These are phyloP conservation scores for Coemansia sp. DNA, from an alignment of 192 early-diverging fungal genomes.

Conservation along the genomic window DNA sequence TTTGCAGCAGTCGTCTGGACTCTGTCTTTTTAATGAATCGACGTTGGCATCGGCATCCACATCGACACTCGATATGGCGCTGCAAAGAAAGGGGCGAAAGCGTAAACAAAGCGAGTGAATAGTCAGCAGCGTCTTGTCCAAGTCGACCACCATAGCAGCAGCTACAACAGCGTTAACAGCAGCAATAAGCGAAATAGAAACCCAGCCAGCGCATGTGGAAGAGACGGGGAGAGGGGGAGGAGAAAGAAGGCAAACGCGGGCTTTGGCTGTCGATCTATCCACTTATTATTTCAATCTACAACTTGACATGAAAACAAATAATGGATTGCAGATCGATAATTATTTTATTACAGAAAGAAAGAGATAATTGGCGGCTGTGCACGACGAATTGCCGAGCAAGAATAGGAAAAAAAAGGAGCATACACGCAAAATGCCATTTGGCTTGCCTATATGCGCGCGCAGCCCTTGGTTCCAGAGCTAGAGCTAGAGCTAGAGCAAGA, in stretches of 20 bases:
- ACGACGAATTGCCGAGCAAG: not conserved
- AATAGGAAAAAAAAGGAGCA: not conserved
- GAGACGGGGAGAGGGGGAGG: too few relatives aligned
- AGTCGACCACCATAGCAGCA: too few relatives aligned
- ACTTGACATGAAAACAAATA: not conserved
- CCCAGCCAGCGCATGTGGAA: too few relatives aligned
- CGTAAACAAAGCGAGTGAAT: not conserved
- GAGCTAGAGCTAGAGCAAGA: too few relatives aligned
- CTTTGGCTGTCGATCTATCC: not conserved
- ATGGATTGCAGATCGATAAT: not conserved
- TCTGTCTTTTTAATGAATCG: not conserved
- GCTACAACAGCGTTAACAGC: too few relatives aligned
- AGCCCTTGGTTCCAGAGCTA: too few relatives aligned
- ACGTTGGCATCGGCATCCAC: not conserved
- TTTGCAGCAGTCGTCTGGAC: too few relatives aligned
- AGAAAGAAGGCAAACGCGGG: not conserved
- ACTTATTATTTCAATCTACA: not conserved
- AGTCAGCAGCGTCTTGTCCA: not conserved
- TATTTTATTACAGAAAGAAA: not conserved
- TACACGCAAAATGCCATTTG: not conserved
- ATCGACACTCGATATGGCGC: too few relatives aligned
- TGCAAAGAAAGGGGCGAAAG: not conserved
- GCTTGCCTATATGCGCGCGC: too few relatives aligned
- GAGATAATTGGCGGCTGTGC: not conserved
- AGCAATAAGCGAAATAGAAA: too few relatives aligned